Base-by-base conservation (phyloP, 202 grass and related monocot species). In the Musa balbisiana region DNA sequence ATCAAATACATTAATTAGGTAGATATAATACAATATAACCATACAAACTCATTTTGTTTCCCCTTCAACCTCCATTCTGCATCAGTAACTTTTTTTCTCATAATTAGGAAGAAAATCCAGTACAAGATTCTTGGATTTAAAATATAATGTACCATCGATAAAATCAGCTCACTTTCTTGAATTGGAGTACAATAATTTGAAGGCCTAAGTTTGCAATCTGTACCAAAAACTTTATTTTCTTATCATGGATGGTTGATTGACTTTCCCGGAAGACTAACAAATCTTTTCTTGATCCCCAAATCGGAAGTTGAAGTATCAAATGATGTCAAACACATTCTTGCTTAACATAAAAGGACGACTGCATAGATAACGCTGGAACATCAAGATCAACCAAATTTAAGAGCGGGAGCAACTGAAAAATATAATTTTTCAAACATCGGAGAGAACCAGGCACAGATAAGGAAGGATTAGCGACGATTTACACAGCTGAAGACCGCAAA, bases 1-100 rank as follows among this genome's bases (percentile, higher is more conserved):
- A 67, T 51, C 79, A 53, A 82, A 49, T 63, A 66, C 74, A 58
- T 24, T 55, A 26, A 55, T 83, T 62, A 53, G 65, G 11, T 78
- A 20, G 13, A 29, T 9, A 78, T 64, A 69, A 8, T 51, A 52
- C 24, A 77, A 60, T 3, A 53, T 52, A 60, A 49, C 8, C 16
- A 71, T 9, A 49, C 3, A 17, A 17, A 19, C n/a, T 50, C 50
- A 0, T 52, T 43, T 0, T 71, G 33, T 50, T 71, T 3, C 26
- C 72, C 24, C 55, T 43, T 43, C 4, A 43, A 43, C 33, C 33
- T 43, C 33, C 33, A 43, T 43, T 43, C 33, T 43, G 33, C 4
- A 43, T 43, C 4, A 43, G 33, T 43, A 43, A 6, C 4, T 43
- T 43, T 43, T 43, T 6, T 43, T 43, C 33, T 43, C 5, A 43